Evolutionary conservation across 495 filamentous ascomycete species (phyloP).

Genomic region (Tuber microsphaerosporum): DNA sequence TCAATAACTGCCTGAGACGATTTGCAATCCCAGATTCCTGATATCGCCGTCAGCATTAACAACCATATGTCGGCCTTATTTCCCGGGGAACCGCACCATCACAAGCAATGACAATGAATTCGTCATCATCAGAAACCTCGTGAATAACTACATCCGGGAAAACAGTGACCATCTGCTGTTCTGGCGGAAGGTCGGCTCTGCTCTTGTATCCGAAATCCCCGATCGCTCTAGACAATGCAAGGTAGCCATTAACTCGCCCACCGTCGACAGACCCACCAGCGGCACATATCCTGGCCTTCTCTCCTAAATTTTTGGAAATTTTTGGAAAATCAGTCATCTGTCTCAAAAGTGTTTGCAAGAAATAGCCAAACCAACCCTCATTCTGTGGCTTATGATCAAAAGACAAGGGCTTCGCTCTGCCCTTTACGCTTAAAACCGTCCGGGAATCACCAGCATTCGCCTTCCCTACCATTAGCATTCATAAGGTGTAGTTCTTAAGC

Average conservation of each 20-base stretch:
- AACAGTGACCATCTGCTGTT: constrained; percentile 97
- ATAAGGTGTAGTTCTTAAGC: constrained; percentile 27
- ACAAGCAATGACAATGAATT: constrained; percentile 94
- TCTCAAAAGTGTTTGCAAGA: neutral
- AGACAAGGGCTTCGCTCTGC: constrained; percentile 89
- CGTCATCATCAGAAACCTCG: constrained; percentile 84
- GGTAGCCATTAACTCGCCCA: constrained; percentile 93
- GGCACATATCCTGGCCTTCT: constrained; percentile 90
- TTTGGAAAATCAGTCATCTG: constrained; percentile 19
- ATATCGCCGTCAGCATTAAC: constrained; percentile 40
- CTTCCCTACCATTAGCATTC: constrained; percentile 47
- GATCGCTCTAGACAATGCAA: constrained; percentile 91
- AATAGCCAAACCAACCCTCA: constrained; percentile 57
- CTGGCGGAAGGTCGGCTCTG: constrained; percentile 87
- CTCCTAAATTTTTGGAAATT: constrained; percentile 52
- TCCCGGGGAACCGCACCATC: constrained; percentile 60
- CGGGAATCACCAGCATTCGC: constrained; percentile 95
- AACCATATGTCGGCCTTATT: neutral
- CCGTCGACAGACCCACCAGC: constrained; percentile 98
- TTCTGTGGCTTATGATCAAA: constrained; percentile 99
- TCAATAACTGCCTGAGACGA: constrained; percentile 95
- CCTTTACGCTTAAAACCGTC: constrained; percentile 88
- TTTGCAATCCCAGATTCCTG: constrained; percentile 99
- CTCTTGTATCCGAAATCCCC: constrained; percentile 99
- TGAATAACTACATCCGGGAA: constrained; percentile 89